These are phyloP conservation scores for Aspergillus bridgeri DNA, from an alignment of 495 filamentous ascomycete species.

Conservation along the genomic window DNA sequence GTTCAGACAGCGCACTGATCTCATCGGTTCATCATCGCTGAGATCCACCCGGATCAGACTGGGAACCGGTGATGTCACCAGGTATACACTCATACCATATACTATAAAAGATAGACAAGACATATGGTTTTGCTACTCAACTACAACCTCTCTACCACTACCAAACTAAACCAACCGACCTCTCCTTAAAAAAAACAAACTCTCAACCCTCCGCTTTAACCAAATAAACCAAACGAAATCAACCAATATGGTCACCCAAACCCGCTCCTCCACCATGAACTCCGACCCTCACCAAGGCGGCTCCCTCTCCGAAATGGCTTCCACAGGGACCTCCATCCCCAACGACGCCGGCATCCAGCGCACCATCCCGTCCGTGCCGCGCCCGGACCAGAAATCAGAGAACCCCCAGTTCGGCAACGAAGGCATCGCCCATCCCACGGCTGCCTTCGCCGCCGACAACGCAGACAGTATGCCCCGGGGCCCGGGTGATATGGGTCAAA, in stretches of 20 bases:
- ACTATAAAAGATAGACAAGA: background rate
- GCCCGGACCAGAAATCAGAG: constrained; percentile 46
- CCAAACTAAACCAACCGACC: no score
- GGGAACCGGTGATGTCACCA: background rate
- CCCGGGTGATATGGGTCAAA: constrained; percentile 42
- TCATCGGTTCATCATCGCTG: background rate
- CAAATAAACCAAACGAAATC: constrained; percentile 1
- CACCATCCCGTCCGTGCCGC: constrained; percentile 55
- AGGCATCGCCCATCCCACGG: constrained; percentile 29
- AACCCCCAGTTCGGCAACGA: constrained; percentile 28
- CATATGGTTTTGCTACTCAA: no score
- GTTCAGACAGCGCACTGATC: background rate
- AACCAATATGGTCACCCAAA: constrained; percentile 8
- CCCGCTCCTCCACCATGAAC: no score
- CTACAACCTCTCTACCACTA: no score
- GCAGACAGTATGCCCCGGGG: constrained; percentile 48
- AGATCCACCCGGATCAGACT: background rate
- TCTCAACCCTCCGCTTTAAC: background rate
- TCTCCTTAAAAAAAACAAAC: no score
- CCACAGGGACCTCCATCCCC: constrained; percentile 49
- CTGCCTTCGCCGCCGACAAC: constrained; percentile 50
- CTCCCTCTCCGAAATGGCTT: constrained; percentile 49
- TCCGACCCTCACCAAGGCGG: constrained; percentile 31
- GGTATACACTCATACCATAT: background rate
- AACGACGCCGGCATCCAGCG: constrained; percentile 51